A percentile compares a stretch with the other conserved stretches of the same genome.
Evolutionary conservation across 768 basidiomycete genomes (phyloP).

Genomic region (Agrocybe chaxingu): DNA sequence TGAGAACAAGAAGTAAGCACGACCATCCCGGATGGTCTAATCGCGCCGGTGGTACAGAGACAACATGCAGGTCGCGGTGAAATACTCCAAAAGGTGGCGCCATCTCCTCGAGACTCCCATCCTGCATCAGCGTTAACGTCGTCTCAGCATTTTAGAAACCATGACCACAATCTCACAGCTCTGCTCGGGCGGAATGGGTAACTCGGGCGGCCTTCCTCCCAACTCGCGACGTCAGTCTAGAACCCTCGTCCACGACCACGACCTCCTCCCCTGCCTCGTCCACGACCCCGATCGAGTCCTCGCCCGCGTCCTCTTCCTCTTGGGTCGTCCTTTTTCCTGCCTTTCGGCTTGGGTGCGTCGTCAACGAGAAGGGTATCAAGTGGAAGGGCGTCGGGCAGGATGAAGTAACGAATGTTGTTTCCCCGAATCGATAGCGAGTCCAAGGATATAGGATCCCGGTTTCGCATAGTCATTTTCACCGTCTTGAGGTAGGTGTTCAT

Average conservation of each 20-base stretch:
- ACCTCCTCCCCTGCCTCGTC: slow-evolving; percentile 54
- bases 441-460: slow-evolving; percentile 81
- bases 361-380: slow-evolving; percentile 96
- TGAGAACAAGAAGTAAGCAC: too few relatives aligned
- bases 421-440: slow-evolving; percentile 94
- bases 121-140: too few relatives aligned
- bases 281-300: slow-evolving; percentile 49
- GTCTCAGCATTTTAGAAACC: too few relatives aligned
- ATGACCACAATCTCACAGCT: too few relatives aligned
- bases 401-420: slow-evolving; percentile 95
- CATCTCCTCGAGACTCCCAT: too few relatives aligned
- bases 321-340: slow-evolving; percentile 81
- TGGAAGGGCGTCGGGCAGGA: slow-evolving; percentile 96
- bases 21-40: too few relatives aligned
- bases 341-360: slow-evolving; percentile 95
- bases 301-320: slow-evolving; percentile 62
- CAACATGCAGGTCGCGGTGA: too few relatives aligned
- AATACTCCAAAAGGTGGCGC: too few relatives aligned
- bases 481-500: slow-evolving; percentile 99
- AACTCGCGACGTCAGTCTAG: slow-evolving; percentile 7
- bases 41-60: too few relatives aligned
- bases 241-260: slow-evolving; percentile 43
- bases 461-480: slow-evolving; percentile 92
- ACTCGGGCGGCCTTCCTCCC: background rate
- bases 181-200: background rate